Base-by-base conservation (phyloP, 805 yeast species). In the Starmera dryadoides region DNA sequence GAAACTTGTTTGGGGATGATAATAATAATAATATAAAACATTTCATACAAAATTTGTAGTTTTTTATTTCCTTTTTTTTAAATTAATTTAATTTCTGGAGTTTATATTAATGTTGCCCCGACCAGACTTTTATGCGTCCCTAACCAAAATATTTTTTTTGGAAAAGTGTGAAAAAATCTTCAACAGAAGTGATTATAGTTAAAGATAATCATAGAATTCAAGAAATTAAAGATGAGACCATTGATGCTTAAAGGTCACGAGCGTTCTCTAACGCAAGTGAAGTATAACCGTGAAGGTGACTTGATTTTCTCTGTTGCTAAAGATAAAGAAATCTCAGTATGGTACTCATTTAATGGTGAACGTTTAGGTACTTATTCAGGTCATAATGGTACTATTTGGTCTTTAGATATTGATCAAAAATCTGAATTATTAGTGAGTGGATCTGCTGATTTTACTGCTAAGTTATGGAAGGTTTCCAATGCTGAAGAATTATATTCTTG, bases 271-370 rank as follows among this genome's bases (percentile, higher is more conserved):
- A 89, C 98, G 36, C 98, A 93, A 72, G 89, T 93, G 53, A 91
- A 86, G 61, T 93, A 81, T 70, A 93, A 93, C 75, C 74, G 79
- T 46, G 98, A 94, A 57, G 99, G 99, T 34, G 99, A 93, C 62
- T 65, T 93, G 50, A 74, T 93, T 41, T 82, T 93, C 60, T 81
- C 98, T 10, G 89, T 86, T 31, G 87, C 96, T 47, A 88, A 93
- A 64, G 98, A 93, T 73, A 74, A 75, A 52, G 77, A 80, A 39
- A 95, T 94, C 2, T 81, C 89, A 35, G 81, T 91, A 45, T 94
- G 98, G 97, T 93, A 76, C 64, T 78, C 97, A 23, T 80, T 84
- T 46, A 91, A 89, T 61, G 99, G 99, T 54, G 98, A 93, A 67
- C 79, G 98, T 63, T 65, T 93, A 42, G 99, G 98, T 37, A 93